Evolutionary conservation across 169 alveolate genomes (phyloP).

Genomic region (Hammondia hammondi): DNA sequence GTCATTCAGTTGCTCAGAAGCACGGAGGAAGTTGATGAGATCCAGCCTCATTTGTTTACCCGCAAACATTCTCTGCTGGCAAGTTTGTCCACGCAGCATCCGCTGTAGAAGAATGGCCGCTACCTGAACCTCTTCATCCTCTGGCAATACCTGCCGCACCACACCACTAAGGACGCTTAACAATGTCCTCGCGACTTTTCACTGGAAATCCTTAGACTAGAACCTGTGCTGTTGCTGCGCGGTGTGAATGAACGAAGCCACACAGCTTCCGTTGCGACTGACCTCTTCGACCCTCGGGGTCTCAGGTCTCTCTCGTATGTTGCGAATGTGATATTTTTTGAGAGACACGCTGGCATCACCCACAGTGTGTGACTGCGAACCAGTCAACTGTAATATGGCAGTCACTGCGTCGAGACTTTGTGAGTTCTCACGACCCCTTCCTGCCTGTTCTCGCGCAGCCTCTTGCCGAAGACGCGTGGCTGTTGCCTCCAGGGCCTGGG

Average conservation of each 20-base stretch:
- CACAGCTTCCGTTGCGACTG: neutral
- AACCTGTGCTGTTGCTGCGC: neutral
- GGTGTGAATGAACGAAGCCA: neutral
- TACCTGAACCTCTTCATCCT: conserved; percentile 76
- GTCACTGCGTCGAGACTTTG: neutral
- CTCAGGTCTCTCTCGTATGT: conserved; percentile 36
- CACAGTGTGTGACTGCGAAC: neutral
- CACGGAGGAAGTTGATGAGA: conserved; percentile 87
- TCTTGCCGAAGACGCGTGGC: conserved; percentile 5
- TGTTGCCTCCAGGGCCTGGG: conserved; percentile 13
- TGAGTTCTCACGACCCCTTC: neutral
- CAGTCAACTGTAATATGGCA: neutral
- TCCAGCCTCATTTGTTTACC: conserved; percentile 91
- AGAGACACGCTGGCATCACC: neutral
- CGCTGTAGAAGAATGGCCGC: conserved; percentile 90
- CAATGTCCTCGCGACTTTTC: too few relatives aligned
- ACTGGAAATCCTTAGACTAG: neutral
- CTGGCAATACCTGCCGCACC: conserved; percentile 60
- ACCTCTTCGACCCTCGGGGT: conserved; percentile 43
- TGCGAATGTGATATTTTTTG: neutral
- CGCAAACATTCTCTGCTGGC: conserved; percentile 91
- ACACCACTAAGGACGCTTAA: too few relatives aligned
- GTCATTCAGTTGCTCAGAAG: conserved; percentile 89
- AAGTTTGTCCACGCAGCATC: conserved; percentile 91
- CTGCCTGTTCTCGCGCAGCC: conserved; percentile 21